phyloP scores from a whole-genome alignment of 257 asterid species.

The Fraxinus pennsylvanica region DNA sequence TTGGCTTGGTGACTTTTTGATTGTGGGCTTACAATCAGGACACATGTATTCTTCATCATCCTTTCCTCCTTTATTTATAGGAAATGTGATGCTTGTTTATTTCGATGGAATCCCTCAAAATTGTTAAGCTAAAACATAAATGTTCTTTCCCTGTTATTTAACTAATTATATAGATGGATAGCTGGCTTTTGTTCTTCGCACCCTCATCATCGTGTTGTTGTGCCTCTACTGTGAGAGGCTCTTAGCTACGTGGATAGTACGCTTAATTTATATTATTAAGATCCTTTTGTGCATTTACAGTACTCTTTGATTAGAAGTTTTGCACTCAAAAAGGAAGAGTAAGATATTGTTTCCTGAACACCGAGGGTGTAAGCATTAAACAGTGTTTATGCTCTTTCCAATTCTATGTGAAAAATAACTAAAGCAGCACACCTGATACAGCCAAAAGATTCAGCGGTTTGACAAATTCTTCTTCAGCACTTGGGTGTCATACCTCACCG shows the following conservation, averaged over 20 bases:
- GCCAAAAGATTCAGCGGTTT: background rate
- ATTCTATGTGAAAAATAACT: background rate
- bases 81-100: constrained; percentile 4
- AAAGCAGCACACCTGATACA: background rate
- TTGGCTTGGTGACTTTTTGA: background rate
- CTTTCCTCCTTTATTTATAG: background rate
- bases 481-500: background rate
- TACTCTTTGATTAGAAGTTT: background rate
- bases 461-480: background rate
- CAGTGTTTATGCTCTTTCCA: background rate
- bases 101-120: background rate
- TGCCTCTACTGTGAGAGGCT: background rate
- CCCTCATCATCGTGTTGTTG: background rate
- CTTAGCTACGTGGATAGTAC: background rate
- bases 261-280: background rate
- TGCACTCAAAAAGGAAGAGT: background rate
- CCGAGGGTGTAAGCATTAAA: background rate
- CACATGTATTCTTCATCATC: background rate
- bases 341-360: background rate
- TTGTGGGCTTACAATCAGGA: background rate
- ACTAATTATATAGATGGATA: background rate
- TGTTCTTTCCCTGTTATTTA: background rate
- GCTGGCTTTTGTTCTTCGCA: background rate
- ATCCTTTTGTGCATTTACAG: background rate
- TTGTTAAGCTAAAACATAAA: background rate